These are phyloP conservation scores for Cryptococcus sp. DNA, from an alignment of 1,284 basidiomycete species.

Conservation along the genomic window DNA sequence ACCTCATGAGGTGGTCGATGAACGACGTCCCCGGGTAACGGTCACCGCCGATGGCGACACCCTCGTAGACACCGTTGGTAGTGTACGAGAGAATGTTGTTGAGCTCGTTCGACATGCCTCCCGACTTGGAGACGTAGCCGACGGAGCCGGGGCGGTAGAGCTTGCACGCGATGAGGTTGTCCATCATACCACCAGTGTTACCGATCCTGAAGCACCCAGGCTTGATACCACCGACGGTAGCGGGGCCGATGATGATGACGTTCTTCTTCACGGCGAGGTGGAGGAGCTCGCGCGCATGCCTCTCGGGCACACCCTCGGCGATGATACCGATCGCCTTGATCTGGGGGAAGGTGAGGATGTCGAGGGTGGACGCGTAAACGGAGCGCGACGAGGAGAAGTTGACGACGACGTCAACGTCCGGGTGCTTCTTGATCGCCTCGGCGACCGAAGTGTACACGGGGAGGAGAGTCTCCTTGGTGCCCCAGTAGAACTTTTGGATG, in stretches of 20 bases:
- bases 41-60: slow-evolving; percentile 99
- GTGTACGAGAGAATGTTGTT: slow-evolving; percentile 99
- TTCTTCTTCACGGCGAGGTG: slow-evolving; percentile 80
- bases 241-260: slow-evolving; percentile 95
- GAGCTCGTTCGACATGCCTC: slow-evolving; percentile 99
- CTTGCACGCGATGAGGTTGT: slow-evolving; percentile 98
- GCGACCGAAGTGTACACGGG: slow-evolving; percentile 93
- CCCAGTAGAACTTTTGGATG: slow-evolving; percentile 99
- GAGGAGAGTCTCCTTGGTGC: slow-evolving; percentile 95
- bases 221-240: slow-evolving; percentile 99
- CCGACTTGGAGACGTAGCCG: slow-evolving; percentile 98
- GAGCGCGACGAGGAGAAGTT: slow-evolving; percentile 96
- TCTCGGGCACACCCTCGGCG: slow-evolving; percentile 97
- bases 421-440: slow-evolving; percentile 92
- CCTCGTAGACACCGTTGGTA: slow-evolving; percentile 99
- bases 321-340: slow-evolving; percentile 89
- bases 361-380: slow-evolving; percentile 91
- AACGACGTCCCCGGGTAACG: slow-evolving; percentile 98
- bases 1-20: slow-evolving; percentile 97
- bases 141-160: slow-evolving; percentile 97
- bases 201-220: slow-evolving; percentile 99
- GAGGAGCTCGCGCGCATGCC: slow-evolving; percentile 94
- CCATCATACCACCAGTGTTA: slow-evolving; percentile 99
- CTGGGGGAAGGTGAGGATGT: slow-evolving; percentile 71
- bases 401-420: slow-evolving; percentile 94